A percentile compares a stretch with the other conserved stretches of the same genome.
Conservation (phyloP, 129 eudicot genomes). For the Escallonia rubra region DNA sequence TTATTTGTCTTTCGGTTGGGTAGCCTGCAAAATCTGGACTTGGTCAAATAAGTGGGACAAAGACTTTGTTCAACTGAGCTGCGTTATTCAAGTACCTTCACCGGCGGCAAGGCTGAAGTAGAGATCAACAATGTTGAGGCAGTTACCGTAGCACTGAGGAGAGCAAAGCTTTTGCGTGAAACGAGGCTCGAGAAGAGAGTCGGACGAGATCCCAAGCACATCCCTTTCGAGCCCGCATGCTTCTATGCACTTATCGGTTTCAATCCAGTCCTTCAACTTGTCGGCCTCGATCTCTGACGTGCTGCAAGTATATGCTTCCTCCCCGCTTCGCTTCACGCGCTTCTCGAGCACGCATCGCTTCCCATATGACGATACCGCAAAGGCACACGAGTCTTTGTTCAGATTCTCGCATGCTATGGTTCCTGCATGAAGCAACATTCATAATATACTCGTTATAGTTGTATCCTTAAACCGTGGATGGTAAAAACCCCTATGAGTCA, state of each 20-base stretch:
- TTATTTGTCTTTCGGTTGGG: too few relatives aligned
- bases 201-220: slow-evolving; percentile 76
- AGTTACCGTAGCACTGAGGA: slow-evolving; percentile 53
- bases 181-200: slow-evolving; percentile 55
- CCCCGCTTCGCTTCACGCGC: slow-evolving; percentile 45
- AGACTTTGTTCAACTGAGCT: too few relatives aligned
- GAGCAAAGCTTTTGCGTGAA: slow-evolving; percentile 78
- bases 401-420: slow-evolving; percentile 61
- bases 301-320: slow-evolving; percentile 48
- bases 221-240: slow-evolving; percentile 69
- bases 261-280: slow-evolving; percentile 51
- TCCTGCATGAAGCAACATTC: slow-evolving; percentile 23
- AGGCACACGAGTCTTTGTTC: slow-evolving; percentile 69
- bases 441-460: too few relatives aligned
- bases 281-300: slow-evolving; percentile 76
- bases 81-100: slow-evolving; percentile 46
- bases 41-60: too few relatives aligned
- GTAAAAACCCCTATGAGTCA: too few relatives aligned
- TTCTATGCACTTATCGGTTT: slow-evolving; percentile 53
- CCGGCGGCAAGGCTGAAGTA: slow-evolving; percentile 89
- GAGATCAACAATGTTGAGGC: slow-evolving; percentile 88
- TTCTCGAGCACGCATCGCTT: slow-evolving; percentile 87
- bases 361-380: slow-evolving; percentile 73
- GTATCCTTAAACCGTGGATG: too few relatives aligned
- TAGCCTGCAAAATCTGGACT: too few relatives aligned